Base-by-base conservation (phyloP, 495 filamentous ascomycete species). In the Immersiella caudata region DNA sequence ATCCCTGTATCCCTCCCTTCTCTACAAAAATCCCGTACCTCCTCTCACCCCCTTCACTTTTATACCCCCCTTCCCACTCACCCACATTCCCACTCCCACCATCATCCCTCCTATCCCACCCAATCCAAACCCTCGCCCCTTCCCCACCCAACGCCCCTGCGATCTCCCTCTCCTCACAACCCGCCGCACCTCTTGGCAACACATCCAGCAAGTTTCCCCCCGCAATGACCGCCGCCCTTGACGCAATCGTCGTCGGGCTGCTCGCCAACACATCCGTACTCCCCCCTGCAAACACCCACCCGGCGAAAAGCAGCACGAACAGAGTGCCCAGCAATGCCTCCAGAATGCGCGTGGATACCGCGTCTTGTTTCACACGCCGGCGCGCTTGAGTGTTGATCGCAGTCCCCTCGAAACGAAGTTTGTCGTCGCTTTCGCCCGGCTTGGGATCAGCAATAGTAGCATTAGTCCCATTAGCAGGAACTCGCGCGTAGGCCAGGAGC, bases 331-430 rank as follows among this genome's bases (percentile, higher is more conserved):
- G 46, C 16, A 73, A 55, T 6, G 62, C 65, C 54, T 68, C 27
- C 29, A 73, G 22, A 12, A 70, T 49, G 3, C 66, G 65, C 54
- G 71, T 73, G 11, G 71, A 73, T 18, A 46, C 40, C 0, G 52
- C 27, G 56, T 73, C 71, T 61, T 73, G 71, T 12, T 64, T 35
- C 0, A 73, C 62, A 2, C 68, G 68, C 6, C 20, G 40, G 4
- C 60, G 26, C 11, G 61, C 66, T 9, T 36, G 6, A 3, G 52
- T 3, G 24, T 67, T 60, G 0, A 55, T 58, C 18, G 46, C 61
- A 1, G 33, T 69, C 0, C 24, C 67, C 1, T 1, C 6, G 46
- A 67, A 69, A 4, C n/a, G 6, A 16, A 40, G 55, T 6, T 26
- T 20, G n/a, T 63, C 62, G 8, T 64, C 59, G 8, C 36, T 62